Conservation (phyloP, 2,329 filamentous ascomycete genomes). For the Colletotrichum liaoningense region DNA sequence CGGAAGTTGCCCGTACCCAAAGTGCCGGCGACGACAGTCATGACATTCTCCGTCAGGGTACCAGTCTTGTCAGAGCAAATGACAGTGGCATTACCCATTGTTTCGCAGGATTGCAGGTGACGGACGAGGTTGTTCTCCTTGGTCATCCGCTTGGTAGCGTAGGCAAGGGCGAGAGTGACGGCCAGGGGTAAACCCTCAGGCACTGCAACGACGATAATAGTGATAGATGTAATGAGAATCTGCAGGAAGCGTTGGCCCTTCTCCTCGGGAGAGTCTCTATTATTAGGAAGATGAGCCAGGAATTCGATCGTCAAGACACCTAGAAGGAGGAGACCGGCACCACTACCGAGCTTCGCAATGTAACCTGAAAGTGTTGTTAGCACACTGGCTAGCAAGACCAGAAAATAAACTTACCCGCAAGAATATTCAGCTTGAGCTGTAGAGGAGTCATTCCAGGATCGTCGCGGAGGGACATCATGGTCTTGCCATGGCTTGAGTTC, state of each 20-base stretch:
- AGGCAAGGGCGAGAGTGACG: constrained; percentile 70
- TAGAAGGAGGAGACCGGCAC: constrained; percentile 37
- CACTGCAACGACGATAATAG: constrained; percentile 69
- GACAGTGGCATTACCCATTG: constrained; percentile 73
- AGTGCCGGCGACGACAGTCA: constrained; percentile 68
- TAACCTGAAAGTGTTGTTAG: constrained; percentile 31
- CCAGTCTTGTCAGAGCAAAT: constrained; percentile 76
- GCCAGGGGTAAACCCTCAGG: constrained; percentile 71
- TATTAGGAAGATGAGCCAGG: constrained; percentile 53
- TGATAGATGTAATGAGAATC: constrained; percentile 51
- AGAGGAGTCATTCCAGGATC: constrained; percentile 38
- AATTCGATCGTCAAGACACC: constrained; percentile 38
- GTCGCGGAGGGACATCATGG: constrained; percentile 39
- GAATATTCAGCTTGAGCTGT: constrained; percentile 39
- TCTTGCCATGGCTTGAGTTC: constrained; percentile 38
- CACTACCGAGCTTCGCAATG: constrained; percentile 39
- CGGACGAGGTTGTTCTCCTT: constrained; percentile 73
- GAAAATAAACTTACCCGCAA: constrained; percentile 31
- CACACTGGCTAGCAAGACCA: no score
- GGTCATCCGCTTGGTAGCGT: constrained; percentile 72
- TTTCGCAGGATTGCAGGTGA: constrained; percentile 69
- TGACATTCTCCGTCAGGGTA: constrained; percentile 72
- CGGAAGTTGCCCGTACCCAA: constrained; percentile 54
- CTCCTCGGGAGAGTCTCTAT: constrained; percentile 31
- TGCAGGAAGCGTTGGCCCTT: constrained; percentile 69